Percentiles rank a stretch among this genome's conserved stretches.
phyloP scores from a whole-genome alignment of 1,284 basidiomycete species.

The Thelephora terrestris region DNA sequence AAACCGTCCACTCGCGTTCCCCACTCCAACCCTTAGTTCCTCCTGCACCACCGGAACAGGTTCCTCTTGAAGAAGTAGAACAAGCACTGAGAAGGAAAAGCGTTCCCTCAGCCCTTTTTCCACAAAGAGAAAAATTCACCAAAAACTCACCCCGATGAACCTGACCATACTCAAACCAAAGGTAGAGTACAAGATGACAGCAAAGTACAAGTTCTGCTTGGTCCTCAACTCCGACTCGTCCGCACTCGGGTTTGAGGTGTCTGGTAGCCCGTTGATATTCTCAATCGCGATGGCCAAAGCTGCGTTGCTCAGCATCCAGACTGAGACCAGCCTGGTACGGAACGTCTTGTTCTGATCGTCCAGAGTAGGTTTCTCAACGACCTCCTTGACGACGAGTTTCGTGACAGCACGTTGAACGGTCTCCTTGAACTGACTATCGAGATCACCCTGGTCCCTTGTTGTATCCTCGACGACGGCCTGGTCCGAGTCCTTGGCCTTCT shows the following conservation, averaged over 20 bases:
- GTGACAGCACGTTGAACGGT: slow-evolving; percentile 90
- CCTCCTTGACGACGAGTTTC: slow-evolving; percentile 65
- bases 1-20: background rate
- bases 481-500: slow-evolving; percentile 69
- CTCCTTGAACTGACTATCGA: slow-evolving; percentile 89
- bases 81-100: slow-evolving; percentile 43
- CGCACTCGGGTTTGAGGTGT: slow-evolving; percentile 26
- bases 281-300: slow-evolving; percentile 74
- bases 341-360: slow-evolving; percentile 93
- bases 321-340: slow-evolving; percentile 79
- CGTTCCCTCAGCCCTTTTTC: slow-evolving; percentile 12
- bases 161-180: slow-evolving; percentile 76
- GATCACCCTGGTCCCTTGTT: slow-evolving; percentile 73
- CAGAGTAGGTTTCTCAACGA: slow-evolving; percentile 72
- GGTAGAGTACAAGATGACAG: slow-evolving; percentile 82
- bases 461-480: slow-evolving; percentile 77
- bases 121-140: background rate
- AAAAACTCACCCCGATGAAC: slow-evolving; percentile 66
- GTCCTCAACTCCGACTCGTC: slow-evolving; percentile 38
- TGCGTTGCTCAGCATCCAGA: slow-evolving; percentile 84
- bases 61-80: slow-evolving; percentile 79
- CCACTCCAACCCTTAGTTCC: slow-evolving; percentile 35
- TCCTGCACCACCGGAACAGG: slow-evolving; percentile 72
- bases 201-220: slow-evolving; percentile 76
- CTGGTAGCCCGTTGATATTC: slow-evolving; percentile 70